Percentiles rank a stretch among this genome's conserved stretches.
Conservation (phyloP, 352 stramenopile species). For the Phytophthora sp. region DNA sequence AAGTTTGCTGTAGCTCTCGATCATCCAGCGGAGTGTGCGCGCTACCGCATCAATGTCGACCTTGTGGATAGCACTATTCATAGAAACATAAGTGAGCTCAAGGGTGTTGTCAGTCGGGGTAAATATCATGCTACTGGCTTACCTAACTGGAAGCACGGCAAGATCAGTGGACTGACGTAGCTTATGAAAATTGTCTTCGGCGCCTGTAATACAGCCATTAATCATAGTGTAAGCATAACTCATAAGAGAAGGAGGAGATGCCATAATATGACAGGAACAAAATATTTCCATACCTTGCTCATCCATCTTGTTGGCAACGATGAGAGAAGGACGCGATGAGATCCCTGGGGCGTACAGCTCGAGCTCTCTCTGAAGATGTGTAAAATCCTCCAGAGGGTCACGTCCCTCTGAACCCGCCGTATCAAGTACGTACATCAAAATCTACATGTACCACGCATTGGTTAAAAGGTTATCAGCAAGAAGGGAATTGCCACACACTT, state of each 20-base stretch:
- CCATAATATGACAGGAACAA: neutral
- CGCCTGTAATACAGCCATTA: slow-evolving; percentile 31
- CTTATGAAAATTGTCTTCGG: slow-evolving; percentile 82
- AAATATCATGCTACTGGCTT: too few relatives aligned
- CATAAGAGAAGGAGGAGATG: neutral
- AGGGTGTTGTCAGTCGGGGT: too few relatives aligned
- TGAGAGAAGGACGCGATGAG: slow-evolving; percentile 82
- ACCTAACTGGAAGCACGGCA: slow-evolving; percentile 83
- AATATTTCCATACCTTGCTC: slow-evolving; percentile 51
- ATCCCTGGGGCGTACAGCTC: slow-evolving; percentile 89
- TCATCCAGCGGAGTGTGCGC: slow-evolving; percentile 74
- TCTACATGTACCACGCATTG: slow-evolving; percentile 37
- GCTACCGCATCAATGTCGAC: slow-evolving; percentile 85
- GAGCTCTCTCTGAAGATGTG: slow-evolving; percentile 83
- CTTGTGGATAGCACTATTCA: slow-evolving; percentile 81
- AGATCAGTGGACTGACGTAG: slow-evolving; percentile 76
- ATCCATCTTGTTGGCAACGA: slow-evolving; percentile 93
- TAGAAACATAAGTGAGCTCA: neutral
- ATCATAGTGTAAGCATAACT: neutral
- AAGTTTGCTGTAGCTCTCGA: slow-evolving; percentile 64
- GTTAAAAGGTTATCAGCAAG: too few relatives aligned
- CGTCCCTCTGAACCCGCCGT: slow-evolving; percentile 79
- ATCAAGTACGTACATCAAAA: slow-evolving; percentile 89
- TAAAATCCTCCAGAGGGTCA: slow-evolving; percentile 78
- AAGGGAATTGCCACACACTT: neutral